Conservation (phyloP, 2,329 filamentous ascomycete species). For the Diaporthe caulivora region DNA sequence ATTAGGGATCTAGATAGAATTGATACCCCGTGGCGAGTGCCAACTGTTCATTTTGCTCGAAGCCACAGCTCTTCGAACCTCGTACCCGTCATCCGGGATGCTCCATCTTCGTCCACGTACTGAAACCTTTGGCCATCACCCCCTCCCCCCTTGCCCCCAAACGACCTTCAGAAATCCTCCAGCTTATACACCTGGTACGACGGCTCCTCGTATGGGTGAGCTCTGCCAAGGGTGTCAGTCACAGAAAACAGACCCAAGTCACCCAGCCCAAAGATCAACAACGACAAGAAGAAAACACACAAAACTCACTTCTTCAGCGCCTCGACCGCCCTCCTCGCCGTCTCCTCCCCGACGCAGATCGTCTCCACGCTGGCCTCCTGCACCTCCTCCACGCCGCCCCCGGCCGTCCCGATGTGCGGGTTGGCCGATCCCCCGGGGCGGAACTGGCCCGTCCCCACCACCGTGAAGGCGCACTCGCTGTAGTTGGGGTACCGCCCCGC, state of each 20-base stretch:
- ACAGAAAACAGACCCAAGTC: neutral
- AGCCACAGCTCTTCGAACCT: neutral
- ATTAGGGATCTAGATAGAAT: neutral
- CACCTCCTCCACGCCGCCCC: conserved; percentile 67
- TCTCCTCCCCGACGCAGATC: conserved; percentile 70
- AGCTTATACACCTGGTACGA: conserved; percentile 62
- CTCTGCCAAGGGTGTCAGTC: conserved; percentile 48
- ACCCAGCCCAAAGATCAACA: neutral
- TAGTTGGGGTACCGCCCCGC: conserved; percentile 68
- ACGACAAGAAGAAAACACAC: neutral
- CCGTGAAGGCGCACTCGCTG: conserved; percentile 66
- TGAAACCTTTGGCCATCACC: too few relatives aligned
- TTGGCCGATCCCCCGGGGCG: conserved; percentile 71
- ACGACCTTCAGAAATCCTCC: conserved; percentile 57
- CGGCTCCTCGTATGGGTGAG: conserved; percentile 66
- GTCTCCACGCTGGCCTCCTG: conserved; percentile 74
- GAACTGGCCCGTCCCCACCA: conserved; percentile 73
- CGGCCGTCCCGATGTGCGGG: conserved; percentile 69
- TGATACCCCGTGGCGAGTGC: conserved; percentile 24
- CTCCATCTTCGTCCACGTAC: neutral
- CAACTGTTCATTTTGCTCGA: neutral
- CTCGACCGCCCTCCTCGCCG: conserved; percentile 67
- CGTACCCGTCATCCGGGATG: neutral
- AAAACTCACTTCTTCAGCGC: conserved; percentile 73
- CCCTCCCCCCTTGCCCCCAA: too few relatives aligned